A percentile compares a stretch with the other conserved stretches of the same genome.
Evolutionary conservation across 2,329 filamentous ascomycete species (phyloP).

Genomic region (Scedosporium aurantiacum): DNA sequence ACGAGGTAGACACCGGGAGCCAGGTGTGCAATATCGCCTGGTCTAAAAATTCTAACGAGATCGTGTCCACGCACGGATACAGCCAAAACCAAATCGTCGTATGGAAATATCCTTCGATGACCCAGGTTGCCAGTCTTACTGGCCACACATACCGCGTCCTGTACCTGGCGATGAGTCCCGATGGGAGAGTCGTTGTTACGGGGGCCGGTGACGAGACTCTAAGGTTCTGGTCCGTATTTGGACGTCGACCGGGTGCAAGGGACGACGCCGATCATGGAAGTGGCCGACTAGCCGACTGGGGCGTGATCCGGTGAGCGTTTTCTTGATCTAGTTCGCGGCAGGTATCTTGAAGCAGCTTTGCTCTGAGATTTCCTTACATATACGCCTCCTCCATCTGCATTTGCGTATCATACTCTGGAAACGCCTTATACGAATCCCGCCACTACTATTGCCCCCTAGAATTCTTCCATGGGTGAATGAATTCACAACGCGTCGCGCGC

Average conservation of each 20-base stretch:
- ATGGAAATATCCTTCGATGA: slow-evolving; percentile 99
- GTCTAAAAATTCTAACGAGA: slow-evolving; percentile 95
- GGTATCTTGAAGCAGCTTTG: not conserved
- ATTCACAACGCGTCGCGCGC: not conserved
- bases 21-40: slow-evolving; percentile 98
- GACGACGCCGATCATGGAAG: slow-evolving; percentile 53
- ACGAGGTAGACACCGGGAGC: slow-evolving; percentile 90
- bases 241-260: slow-evolving; percentile 61
- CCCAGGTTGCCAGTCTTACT: slow-evolving; percentile 86
- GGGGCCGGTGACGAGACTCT: slow-evolving; percentile 94
- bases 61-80: slow-evolving; percentile 94
- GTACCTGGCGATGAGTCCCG: slow-evolving; percentile 94
- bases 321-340: not conserved
- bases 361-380: not conserved
- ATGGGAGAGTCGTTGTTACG: slow-evolving; percentile 86
- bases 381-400: no score
- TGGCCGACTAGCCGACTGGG: slow-evolving; percentile 64
- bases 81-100: slow-evolving; percentile 98
- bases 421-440: no score
- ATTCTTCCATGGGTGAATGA: not conserved
- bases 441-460: no score
- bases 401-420: no score
- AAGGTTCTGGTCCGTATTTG: slow-evolving; percentile 94
- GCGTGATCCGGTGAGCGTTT: slow-evolving; percentile 58
- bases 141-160: slow-evolving; percentile 95